Evolutionary conservation across 1,139 yeast genomes (phyloP), one percentile per base, ranked within the genome.

Genomic region (Candida gigantensis): DNA sequence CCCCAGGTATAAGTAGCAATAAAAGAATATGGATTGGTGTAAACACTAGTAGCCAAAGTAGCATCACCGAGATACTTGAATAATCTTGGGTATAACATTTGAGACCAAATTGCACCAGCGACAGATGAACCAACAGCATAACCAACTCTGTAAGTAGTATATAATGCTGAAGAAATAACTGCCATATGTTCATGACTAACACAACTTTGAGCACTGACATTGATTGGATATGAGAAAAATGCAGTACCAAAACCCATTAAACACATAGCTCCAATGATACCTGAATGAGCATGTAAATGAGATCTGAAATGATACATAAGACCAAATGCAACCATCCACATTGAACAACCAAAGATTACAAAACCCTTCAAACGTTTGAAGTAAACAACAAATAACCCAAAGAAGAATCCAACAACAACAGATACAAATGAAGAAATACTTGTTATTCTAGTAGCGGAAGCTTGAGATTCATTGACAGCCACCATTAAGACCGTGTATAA

Each of bases 71-170:
- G 42, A 23, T 56, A 41, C 16, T 46, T 38, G 4, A 24, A 15
- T 13, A 44, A 39, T 29, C 54, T 46, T 23, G 48, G 44, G 34
- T 51, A 57, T 44, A 63, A 52, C 6, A 45, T 45, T 41, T 61
- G 65, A 15, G 68, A 52, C 72, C 72, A 66, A 18, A 66, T 53
- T 14, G 71, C 72, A 38, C 69, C 71, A 6, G 68, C 58, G 27
- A 65, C 56, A 15, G 69, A 53, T 15, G 58, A 45, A 11, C 69
- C 70, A 33, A 61, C 52, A 7, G 70, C 68, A 25, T 56, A 51
- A 28, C 72, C 72, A 35, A 66, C 52, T 46, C 68, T 52, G 51
- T 62, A 65, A 15, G 57, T 47, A 5, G 68, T 57, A 40, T 59
- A 60, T 35, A 61, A 55, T 30, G 62, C 52, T 3, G 68, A 57